phyloP scores from a whole-genome alignment of 2,329 filamentous ascomycete species.

The Aspergillus calidoustus region DNA sequence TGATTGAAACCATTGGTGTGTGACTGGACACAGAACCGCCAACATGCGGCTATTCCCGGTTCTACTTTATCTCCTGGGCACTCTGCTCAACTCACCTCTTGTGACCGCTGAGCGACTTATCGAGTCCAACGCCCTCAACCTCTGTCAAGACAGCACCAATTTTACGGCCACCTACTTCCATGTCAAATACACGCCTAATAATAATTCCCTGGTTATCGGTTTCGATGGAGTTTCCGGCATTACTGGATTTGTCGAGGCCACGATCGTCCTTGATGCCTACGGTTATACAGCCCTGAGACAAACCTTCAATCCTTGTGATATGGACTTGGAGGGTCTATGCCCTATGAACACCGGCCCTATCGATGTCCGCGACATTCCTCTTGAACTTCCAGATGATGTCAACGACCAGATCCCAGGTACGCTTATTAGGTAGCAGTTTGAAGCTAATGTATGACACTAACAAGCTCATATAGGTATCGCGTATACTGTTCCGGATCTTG shows the following conservation, averaged over 20 bases:
- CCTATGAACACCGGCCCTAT: slow-evolving; percentile 88
- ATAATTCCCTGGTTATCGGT: slow-evolving; percentile 72
- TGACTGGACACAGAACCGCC: slow-evolving; percentile 17
- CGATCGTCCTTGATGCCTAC: slow-evolving; percentile 80
- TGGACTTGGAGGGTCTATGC: slow-evolving; percentile 74
- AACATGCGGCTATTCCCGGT: slow-evolving; percentile 42
- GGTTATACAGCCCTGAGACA: slow-evolving; percentile 73
- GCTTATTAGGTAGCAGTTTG: slow-evolving; percentile 20
- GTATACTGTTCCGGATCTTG: slow-evolving; percentile 87
- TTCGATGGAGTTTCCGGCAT: slow-evolving; percentile 78
- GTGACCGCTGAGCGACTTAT: slow-evolving; percentile 70
- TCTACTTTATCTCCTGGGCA: slow-evolving; percentile 43
- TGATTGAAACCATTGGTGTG: slow-evolving; percentile 6
- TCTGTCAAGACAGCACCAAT: slow-evolving; percentile 79
- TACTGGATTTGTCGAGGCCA: slow-evolving; percentile 37
- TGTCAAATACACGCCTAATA: slow-evolving; percentile 66
- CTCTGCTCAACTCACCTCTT: slow-evolving; percentile 51
- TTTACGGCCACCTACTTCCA: slow-evolving; percentile 90
- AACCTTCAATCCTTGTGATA: slow-evolving; percentile 75
- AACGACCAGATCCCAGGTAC: slow-evolving; percentile 70
- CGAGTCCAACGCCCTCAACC: slow-evolving; percentile 79
- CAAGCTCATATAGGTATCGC: slow-evolving; percentile 65
- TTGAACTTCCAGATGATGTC: slow-evolving; percentile 62
- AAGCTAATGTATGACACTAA: slow-evolving; percentile 1
- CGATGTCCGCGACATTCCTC: slow-evolving; percentile 69